Evolutionary conservation across 75 land plant genomes (phyloP).

Genomic region (Isoetes taiwanensis): DNA sequence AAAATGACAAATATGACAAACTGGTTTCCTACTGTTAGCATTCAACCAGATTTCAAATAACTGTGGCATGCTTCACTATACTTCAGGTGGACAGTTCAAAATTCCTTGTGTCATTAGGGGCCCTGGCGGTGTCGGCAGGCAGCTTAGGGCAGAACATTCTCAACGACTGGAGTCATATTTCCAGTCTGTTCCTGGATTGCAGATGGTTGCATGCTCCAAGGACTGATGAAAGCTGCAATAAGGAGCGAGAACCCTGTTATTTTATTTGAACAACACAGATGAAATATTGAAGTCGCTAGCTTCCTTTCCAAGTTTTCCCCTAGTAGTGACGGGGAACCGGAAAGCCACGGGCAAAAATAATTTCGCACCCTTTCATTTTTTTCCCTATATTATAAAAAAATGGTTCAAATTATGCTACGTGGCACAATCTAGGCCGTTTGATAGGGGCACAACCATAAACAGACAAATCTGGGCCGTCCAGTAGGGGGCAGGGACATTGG

Average conservation of each 20-base stretch:
- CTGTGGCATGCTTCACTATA: conserved; percentile 98
- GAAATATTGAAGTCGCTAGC: no score
- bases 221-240: conserved; percentile 96
- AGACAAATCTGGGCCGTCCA: no score
- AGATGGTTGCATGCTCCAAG: conserved; percentile 98
- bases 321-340: no score
- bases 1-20: no score
- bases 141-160: conserved; percentile 96
- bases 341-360: no score
- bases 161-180: conserved; percentile 94
- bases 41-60: conserved; percentile 95
- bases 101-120: conserved; percentile 88
- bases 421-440: no score
- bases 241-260: conserved; percentile 98
- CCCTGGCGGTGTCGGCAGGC: conserved; percentile 95
- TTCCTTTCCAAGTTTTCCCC: no score
- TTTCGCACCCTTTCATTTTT: no score
- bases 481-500: no score
- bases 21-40: conserved; percentile 91
- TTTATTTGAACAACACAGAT: conserved; percentile 88
- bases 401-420: no score
- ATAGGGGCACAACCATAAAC: no score
- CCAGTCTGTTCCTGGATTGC: conserved; percentile 94
- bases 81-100: conserved; percentile 92
- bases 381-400: no score